Base-by-base conservation (phyloP, 176 grass and related monocot genomes). In the Zoysia japonica region DNA sequence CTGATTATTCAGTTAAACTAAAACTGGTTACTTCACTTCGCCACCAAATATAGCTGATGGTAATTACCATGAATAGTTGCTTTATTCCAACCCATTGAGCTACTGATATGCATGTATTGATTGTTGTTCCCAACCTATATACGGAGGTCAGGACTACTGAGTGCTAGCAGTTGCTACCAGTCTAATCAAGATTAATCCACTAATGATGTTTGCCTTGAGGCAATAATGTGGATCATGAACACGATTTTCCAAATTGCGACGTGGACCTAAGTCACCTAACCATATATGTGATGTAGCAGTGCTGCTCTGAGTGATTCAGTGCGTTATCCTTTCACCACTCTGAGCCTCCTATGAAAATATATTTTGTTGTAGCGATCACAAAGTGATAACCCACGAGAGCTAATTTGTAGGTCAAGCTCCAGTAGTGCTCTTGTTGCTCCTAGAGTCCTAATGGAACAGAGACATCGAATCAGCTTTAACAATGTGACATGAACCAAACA, bases 401-500 rank as follows among this genome's bases (percentile, higher is more conserved):
- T 85, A 85, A 89, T 85, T 89, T 89, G 77, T 81, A 51, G 82
- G 35, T 44, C 41, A 89, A 85, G 87, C 65, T 71, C 12, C 41
- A 85, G 66, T 50, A 76, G 67, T 42, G 72, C 57, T 65, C 71
- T 28, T 50, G 59, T 64, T 89, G 71, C 61, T 57, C 55, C 44
- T 45, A 28, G 28, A 28, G 28, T 65, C 62, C 60, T 66, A 52
- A 60, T 76, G 79, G 11, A 65, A 77, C 66, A 76, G 11, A 70
- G 82, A 65, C 76, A 42, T n/a, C 46, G 44, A 28, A 36, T 71
- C 71, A 70, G 43, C 77, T 75, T 80, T 65, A 60, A 71, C 50
- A 81, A 88, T 71, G 77, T 84, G 82, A 88, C 87, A 65, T 36
- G 77, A 74, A 89, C 82, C 87, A 77, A 89, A 85, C 77, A 74